Evolutionary conservation across 495 filamentous ascomycete genomes (phyloP).

Genomic region (Annulohypoxylon nitens): DNA sequence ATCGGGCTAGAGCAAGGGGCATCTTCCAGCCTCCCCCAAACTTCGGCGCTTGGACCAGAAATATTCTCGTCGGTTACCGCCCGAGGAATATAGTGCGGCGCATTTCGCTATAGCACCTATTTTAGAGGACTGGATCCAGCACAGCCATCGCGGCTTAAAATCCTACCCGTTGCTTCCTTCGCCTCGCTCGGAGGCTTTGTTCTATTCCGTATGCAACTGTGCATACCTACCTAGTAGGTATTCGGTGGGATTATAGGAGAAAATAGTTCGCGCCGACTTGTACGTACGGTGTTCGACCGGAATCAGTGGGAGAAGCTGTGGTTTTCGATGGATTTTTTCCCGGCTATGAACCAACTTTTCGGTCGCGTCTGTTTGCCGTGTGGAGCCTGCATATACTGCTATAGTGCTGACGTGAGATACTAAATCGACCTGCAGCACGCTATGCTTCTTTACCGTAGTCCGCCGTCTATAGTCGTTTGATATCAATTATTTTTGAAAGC

Average conservation of each 20-base stretch:
- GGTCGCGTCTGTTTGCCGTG: not conserved
- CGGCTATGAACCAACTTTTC: not conserved
- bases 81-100: not conserved
- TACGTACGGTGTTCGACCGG: not conserved
- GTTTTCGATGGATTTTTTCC: not conserved
- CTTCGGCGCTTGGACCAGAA: not conserved
- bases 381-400: not conserved
- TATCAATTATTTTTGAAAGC: not conserved
- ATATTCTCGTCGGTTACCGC: not conserved
- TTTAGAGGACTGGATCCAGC: not conserved
- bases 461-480: not conserved
- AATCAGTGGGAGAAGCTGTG: not conserved
- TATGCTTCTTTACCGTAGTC: not conserved
- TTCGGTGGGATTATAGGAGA: not conserved
- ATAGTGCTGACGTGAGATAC: slow-evolving; percentile 25
- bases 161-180: not conserved
- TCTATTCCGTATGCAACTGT: not conserved
- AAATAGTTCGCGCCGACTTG: not conserved
- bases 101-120: not conserved
- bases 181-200: not conserved
- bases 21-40: not conserved
- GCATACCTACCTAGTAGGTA: too few relatives aligned
- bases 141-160: slow-evolving; percentile 1
- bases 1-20: not conserved
- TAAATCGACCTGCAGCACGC: not conserved